phyloP scores from a whole-genome alignment of 192 early-diverging fungal genomes.

The Phycomyces nitens region DNA sequence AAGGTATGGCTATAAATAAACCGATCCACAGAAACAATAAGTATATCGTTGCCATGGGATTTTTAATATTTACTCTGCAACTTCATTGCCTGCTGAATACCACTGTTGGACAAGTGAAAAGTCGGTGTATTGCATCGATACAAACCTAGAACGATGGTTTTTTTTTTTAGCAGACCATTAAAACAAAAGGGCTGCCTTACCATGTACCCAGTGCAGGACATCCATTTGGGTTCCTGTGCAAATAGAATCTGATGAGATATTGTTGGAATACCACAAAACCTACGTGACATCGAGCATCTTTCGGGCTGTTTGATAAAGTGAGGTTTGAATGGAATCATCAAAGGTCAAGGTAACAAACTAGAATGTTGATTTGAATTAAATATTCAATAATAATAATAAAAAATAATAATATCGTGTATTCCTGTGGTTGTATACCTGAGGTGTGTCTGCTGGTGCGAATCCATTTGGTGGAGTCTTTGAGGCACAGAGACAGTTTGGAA shows the following conservation, averaged over 20 bases:
- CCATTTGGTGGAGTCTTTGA: constrained; percentile 43
- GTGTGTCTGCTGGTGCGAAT: constrained; percentile 37
- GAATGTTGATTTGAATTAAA: neutral
- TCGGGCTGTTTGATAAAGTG: constrained; percentile 14
- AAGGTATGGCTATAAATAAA: constrained; percentile 26
- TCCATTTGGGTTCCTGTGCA: constrained; percentile 46
- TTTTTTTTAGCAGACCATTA: no score
- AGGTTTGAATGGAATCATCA: constrained; percentile 54
- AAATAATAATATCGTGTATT: neutral
- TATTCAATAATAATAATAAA: neutral
- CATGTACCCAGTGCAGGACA: constrained; percentile 57
- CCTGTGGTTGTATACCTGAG: constrained; percentile 24
- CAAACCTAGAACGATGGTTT: constrained; percentile 41
- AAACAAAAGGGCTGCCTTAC: constrained; percentile 1
- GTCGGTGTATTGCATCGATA: constrained; percentile 56
- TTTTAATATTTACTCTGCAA: constrained; percentile 51
- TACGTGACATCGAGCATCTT: constrained; percentile 22
- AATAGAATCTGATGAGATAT: neutral
- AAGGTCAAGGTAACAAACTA: constrained; percentile 50
- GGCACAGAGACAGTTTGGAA: constrained; percentile 45
- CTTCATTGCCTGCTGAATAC: constrained; percentile 58
- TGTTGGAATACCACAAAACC: neutral
- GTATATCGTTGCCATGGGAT: no score
- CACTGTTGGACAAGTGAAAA: constrained; percentile 50
- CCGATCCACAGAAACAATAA: no score